Evolutionary conservation across 495 filamentous ascomycete genomes (phyloP).

Genomic region (Tuber indicum): DNA sequence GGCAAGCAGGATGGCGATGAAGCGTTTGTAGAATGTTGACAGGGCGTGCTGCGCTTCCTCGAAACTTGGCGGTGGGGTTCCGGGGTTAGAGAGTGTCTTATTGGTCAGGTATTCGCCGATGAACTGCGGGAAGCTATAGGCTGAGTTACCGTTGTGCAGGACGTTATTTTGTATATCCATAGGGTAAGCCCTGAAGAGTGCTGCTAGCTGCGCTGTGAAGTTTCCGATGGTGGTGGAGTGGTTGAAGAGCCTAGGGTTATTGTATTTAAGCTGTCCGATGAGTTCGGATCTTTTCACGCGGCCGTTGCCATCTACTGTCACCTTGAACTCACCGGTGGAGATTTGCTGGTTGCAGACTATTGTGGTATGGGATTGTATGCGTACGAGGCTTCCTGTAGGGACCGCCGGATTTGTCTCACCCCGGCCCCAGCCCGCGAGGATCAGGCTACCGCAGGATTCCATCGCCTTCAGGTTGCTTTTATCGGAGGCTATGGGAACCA

Average conservation of each 20-base stretch:
- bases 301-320: slow-evolving; percentile 41
- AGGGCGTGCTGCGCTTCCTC: background rate
- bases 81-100: background rate
- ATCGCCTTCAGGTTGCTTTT: background rate
- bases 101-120: slow-evolving; percentile 9
- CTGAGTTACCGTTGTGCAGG: slow-evolving; percentile 13
- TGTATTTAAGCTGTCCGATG: slow-evolving; percentile 4
- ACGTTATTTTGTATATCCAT: no score
- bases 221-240: slow-evolving; percentile 4
- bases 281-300: slow-evolving; percentile 8
- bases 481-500: slow-evolving; percentile 4
- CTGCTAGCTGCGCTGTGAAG: slow-evolving; percentile 14
- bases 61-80: slow-evolving; percentile 8
- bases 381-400: no score
- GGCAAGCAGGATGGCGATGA: slow-evolving; percentile 7
- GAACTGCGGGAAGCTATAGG: background rate
- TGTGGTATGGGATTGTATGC: slow-evolving; percentile 26
- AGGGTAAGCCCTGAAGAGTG: slow-evolving; percentile 4
- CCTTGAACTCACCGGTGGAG: slow-evolving; percentile 41
- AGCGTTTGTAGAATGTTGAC: slow-evolving; percentile 8
- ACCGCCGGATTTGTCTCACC: background rate
- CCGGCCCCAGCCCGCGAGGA: slow-evolving; percentile 39
- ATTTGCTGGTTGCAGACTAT: slow-evolving; percentile 42
- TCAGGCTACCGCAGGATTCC: slow-evolving; percentile 12
- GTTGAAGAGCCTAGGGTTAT: slow-evolving; percentile 19